Percentiles rank a stretch among this genome's conserved stretches.
Conservation (phyloP, 345 rosid genomes). For the Reutealis trisperma region DNA sequence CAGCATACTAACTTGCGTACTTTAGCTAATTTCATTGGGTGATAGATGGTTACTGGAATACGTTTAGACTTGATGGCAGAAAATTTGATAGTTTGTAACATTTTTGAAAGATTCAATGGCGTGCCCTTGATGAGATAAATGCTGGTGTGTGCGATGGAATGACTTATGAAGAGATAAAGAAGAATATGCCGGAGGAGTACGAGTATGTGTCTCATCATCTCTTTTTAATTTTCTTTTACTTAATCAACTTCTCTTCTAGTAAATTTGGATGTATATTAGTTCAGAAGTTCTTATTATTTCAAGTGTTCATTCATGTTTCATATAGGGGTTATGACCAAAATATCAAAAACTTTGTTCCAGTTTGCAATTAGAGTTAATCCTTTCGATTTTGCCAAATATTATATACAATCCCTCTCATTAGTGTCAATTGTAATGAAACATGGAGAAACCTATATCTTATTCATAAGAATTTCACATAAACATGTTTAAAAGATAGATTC, state of each 20-base stretch:
- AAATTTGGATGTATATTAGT: not conserved
- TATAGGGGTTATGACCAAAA: no score
- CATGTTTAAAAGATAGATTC: no score
- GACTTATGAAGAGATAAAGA: slow-evolving; percentile 94
- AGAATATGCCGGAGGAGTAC: slow-evolving; percentile 96
- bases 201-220: slow-evolving; percentile 47
- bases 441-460: no score
- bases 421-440: no score
- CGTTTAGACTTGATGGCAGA: not conserved
- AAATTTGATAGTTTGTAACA: not conserved
- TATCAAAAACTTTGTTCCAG: no score
- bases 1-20: not conserved
- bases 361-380: no score
- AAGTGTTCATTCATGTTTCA: not conserved
- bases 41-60: not conserved
- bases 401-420: no score
- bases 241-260: not conserved
- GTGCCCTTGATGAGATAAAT: slow-evolving; percentile 97
- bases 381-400: no score
- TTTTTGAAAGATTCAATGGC: slow-evolving; percentile 91
- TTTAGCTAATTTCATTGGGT: slow-evolving; percentile 5
- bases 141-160: slow-evolving; percentile 99
- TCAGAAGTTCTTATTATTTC: not conserved
- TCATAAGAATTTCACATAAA: no score
- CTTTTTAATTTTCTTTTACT: no score